Evolutionary conservation across 805 yeast genomes (phyloP).

Genomic region (Candida verbasci): DNA sequence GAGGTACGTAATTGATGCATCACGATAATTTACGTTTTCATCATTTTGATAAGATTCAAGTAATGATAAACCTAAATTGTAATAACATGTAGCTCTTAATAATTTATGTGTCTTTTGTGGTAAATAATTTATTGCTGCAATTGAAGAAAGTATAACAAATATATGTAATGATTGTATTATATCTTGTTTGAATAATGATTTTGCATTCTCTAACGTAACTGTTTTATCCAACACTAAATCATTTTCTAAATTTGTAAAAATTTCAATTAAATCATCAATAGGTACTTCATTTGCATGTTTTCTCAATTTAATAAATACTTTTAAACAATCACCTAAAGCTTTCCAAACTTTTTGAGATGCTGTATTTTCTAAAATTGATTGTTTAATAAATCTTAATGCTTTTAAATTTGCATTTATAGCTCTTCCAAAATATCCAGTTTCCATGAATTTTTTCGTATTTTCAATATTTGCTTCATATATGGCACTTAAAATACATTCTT

Average conservation of each 20-base stretch:
- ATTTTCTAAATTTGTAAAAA: slow-evolving; percentile 14
- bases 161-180: slow-evolving; percentile 29
- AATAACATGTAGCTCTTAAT: slow-evolving; percentile 51
- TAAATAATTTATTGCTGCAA: slow-evolving; percentile 37
- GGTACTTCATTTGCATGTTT: slow-evolving; percentile 52
- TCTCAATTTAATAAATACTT: slow-evolving; percentile 51
- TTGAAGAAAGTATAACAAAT: slow-evolving; percentile 43
- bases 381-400: slow-evolving; percentile 41
- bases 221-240: slow-evolving; percentile 7
- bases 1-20: slow-evolving; percentile 50
- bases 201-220: slow-evolving; percentile 15
- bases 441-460: slow-evolving; percentile 48
- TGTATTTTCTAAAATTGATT: slow-evolving; percentile 31
- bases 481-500: slow-evolving; percentile 44
- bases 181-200: slow-evolving; percentile 13
- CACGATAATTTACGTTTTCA: slow-evolving; percentile 27
- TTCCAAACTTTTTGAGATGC: slow-evolving; percentile 63
- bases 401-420: slow-evolving; percentile 47
- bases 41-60: slow-evolving; percentile 35
- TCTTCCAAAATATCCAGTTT: slow-evolving; percentile 63
- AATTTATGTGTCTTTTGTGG: slow-evolving; percentile 40
- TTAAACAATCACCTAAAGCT: slow-evolving; percentile 52
- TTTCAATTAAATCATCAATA: slow-evolving; percentile 15
- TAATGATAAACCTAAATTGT: slow-evolving; percentile 69
- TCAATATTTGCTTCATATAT: slow-evolving; percentile 54